These are phyloP conservation scores for Clathrus columnatus DNA, from an alignment of 768 basidiomycete species.

Conservation along the genomic window DNA sequence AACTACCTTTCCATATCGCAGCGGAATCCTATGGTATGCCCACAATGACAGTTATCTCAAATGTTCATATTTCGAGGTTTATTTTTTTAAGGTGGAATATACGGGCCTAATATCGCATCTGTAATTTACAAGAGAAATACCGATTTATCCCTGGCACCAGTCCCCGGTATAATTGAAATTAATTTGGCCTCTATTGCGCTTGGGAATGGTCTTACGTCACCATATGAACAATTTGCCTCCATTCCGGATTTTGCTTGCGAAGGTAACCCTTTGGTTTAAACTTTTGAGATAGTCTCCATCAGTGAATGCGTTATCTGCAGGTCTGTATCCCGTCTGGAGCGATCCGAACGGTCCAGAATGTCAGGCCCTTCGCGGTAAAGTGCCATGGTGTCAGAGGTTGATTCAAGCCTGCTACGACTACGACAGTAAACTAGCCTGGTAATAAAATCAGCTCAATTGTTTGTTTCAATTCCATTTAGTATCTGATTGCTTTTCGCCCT, in stretches of 20 bases:
- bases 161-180: constrained; percentile 51
- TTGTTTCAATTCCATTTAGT: neutral
- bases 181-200: constrained; percentile 80
- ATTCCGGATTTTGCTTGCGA: constrained; percentile 77
- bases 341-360: constrained; percentile 61
- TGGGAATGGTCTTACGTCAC: constrained; percentile 83
- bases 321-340: constrained; percentile 74
- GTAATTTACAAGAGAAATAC: constrained; percentile 75
- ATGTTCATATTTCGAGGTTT: neutral
- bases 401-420: constrained; percentile 62
- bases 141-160: constrained; percentile 36
- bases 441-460: neutral
- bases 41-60: neutral
- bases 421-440: constrained; percentile 48
- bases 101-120: constrained; percentile 79
- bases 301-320: no score
- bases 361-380: constrained; percentile 48
- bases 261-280: no score
- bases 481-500: neutral
- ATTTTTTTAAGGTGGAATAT: constrained; percentile 46
- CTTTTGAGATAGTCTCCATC: no score
- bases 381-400: constrained; percentile 66
- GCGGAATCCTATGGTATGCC: constrained; percentile 60
- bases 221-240: constrained; percentile 68
- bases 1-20: constrained; percentile 65